Conservation (phyloP, 352 stramenopile species). For the Halophytophthora batemanensis region DNA sequence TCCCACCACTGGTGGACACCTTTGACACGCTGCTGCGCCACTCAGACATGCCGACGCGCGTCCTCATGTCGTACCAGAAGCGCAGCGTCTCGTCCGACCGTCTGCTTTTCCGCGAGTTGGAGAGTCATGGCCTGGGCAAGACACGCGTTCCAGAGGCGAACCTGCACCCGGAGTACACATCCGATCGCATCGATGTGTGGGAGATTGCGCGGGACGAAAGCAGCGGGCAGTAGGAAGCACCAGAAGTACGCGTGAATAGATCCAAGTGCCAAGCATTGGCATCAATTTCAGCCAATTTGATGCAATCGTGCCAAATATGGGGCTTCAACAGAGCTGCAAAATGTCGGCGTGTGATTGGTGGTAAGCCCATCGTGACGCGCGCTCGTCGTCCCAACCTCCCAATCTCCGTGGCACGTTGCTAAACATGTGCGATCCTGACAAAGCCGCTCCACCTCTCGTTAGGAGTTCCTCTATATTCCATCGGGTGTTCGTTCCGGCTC, state of each 20-base stretch:
- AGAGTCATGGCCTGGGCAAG: conserved; percentile 28
- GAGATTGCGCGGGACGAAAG: conserved; percentile 23
- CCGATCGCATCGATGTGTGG: conserved; percentile 46
- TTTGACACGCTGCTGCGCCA: conserved; percentile 49
- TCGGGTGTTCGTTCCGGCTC: too few species aligned
- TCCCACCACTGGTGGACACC: conserved; percentile 77
- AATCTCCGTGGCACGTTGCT: not conserved
- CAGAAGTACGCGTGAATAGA: conserved; percentile 11
- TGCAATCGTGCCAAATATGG: too few species aligned
- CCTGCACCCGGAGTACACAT: conserved; percentile 43
- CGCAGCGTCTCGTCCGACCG: conserved; percentile 59
- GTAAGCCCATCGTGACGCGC: not conserved
- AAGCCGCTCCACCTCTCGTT: too few species aligned
- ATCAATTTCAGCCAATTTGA: not conserved
- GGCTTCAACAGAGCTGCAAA: too few species aligned
- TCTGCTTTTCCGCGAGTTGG: conserved; percentile 52
- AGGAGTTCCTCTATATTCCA: too few species aligned
- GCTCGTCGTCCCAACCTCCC: not conserved
- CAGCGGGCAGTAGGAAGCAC: conserved; percentile 12
- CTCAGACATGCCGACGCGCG: conserved; percentile 28
- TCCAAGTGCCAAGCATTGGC: conserved; percentile 1
- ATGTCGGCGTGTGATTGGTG: conserved; percentile 2
- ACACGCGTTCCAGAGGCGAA: conserved; percentile 21
- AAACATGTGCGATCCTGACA: not conserved
- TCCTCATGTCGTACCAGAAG: conserved; percentile 76